These are phyloP conservation scores for Flaveria bidentis DNA, from an alignment of 129 eudicot species.

Conservation along the genomic window DNA sequence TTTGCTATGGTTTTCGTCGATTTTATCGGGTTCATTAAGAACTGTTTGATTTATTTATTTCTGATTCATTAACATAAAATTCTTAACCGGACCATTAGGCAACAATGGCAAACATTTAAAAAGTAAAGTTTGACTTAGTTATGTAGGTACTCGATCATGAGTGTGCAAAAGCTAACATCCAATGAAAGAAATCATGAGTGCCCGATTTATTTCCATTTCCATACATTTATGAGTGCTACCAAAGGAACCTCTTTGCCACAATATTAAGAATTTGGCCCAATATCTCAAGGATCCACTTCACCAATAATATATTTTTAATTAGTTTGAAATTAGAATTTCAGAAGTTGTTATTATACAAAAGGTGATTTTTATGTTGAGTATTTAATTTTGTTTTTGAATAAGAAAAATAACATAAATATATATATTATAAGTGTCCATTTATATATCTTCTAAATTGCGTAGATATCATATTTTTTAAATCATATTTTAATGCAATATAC, in stretches of 20 bases:
- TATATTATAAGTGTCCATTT: no score
- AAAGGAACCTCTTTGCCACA: conserved; percentile 25
- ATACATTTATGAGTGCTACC: neutral
- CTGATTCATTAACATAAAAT: no score
- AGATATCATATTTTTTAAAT: no score
- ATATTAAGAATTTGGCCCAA: conserved; percentile 23
- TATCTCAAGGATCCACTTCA: conserved; percentile 11
- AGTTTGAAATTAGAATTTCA: neutral
- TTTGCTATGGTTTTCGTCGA: no score
- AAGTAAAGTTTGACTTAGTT: neutral
- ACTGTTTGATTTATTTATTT: no score
- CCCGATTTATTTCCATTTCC: conserved; percentile 5
- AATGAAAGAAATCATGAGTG: conserved; percentile 15
- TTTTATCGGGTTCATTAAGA: no score
- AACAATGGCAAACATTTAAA: no score
- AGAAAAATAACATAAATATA: no score
- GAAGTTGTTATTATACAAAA: neutral
- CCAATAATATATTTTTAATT: neutral
- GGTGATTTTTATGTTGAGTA: neutral
- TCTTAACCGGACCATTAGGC: no score
- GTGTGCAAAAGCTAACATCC: conserved; percentile 5
- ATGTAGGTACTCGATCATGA: neutral
- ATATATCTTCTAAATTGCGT: no score
- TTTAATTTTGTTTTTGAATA: no score
- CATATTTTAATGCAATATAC: no score